Base-by-base conservation (phyloP, 257 asterid genomes). In the Prunella vulgaris region DNA sequence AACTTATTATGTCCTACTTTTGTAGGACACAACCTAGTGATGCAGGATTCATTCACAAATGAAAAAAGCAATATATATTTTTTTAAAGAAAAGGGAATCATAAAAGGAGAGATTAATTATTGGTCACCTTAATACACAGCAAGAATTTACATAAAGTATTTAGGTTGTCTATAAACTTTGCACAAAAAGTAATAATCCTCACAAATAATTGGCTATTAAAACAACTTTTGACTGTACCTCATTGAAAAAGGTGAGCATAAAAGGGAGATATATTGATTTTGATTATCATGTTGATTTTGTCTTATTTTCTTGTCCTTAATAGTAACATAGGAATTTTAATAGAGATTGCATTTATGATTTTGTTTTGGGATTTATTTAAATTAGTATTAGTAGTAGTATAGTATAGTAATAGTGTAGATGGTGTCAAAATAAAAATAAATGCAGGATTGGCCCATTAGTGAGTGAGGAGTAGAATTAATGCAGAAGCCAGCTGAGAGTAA, bases 371-470 rank as follows among this genome's bases (percentile, higher is more conserved):
- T 13, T 42, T 13, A 42, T 42, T 42, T 14, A 37, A 40, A 40
- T 44, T 25, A 1, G 28, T 1, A 1, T 42, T 42, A 13, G 35
- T 58, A 42, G n/a, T 6, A 21, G 62, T 10, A 20, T n/a, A 28
- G 10, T 12, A 12, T 4, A 5, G 10, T 1, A 3, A 3, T 5
- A 74, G 28, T 25, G 28, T 75, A 53, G 54, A 71, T 72, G 81
- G 69, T 79, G 84, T 75, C 74, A 78, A 80, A 79, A 80, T 33
- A 73, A 78, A n/a, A 76, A 56, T 80, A 57, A 83, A 78, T 78
- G 88, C 79, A 70, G 5, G 69, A 73, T 75, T 73, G 88, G 84
- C 80, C 85, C 85, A 78, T 83, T 48, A 3, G 71, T 42, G 79
- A 3, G 71, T 42, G 79, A 68, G 75, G 40, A 61, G 49, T 66